Conservation (phyloP, 2,329 filamentous ascomycete species). For the Botryotinia convoluta region DNA sequence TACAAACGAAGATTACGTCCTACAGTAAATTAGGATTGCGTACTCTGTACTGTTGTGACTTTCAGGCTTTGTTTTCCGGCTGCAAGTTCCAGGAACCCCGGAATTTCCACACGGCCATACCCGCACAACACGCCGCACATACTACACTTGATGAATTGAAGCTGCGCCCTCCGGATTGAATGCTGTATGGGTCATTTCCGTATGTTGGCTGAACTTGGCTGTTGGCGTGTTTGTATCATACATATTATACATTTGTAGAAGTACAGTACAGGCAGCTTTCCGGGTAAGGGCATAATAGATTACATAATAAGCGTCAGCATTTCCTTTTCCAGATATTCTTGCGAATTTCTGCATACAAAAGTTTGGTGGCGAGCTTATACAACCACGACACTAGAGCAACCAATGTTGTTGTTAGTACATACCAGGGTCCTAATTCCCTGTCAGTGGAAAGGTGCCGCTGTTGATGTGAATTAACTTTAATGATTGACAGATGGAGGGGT, state of each 20-base stretch:
- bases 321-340: constrained; percentile 16
- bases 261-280: neutral
- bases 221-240: neutral
- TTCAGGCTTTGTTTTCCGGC: constrained; percentile 19
- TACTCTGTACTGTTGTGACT: constrained; percentile 20
- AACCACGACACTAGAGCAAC: neutral
- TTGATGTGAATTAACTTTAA: neutral
- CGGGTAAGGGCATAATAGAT: constrained; percentile 16
- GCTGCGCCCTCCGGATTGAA: neutral
- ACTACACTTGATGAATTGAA: constrained; percentile 4
- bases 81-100: constrained; percentile 19
- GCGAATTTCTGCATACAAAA: constrained; percentile 14
- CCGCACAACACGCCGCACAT: constrained; percentile 10
- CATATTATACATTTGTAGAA: neutral
- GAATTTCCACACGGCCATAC: constrained; percentile 21
- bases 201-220: constrained; percentile 7
- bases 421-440: neutral
- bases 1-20: constrained; percentile 20
- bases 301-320: constrained; percentile 20
- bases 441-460: neutral
- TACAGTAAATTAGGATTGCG: constrained; percentile 16
- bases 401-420: neutral
- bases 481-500: constrained; percentile 7
- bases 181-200: neutral
- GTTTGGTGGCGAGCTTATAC: constrained; percentile 3